Evolutionary conservation across 371 early-diverging fungal genomes (phyloP).

Genomic region (Rhizopus sp.): DNA sequence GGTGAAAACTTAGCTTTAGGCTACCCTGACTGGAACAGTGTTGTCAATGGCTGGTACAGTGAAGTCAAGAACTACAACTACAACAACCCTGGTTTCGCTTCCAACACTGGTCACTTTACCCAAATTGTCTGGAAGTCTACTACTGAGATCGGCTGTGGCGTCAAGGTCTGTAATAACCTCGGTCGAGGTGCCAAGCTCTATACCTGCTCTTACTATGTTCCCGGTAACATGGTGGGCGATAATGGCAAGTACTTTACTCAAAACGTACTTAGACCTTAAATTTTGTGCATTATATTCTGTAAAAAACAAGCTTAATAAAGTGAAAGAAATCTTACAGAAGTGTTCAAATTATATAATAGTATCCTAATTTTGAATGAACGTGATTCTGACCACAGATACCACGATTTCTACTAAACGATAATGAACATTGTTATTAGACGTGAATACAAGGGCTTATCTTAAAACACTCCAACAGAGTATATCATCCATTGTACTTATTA

Average conservation of each 20-base stretch:
- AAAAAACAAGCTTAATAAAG: not conserved
- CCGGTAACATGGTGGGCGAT: conserved; percentile 39
- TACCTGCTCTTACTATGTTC: conserved; percentile 42
- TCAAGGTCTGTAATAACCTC: conserved; percentile 31
- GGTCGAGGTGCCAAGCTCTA: conserved; percentile 29
- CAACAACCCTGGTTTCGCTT: conserved; percentile 36
- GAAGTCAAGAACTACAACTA: conserved; percentile 47
- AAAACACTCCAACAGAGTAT: no score
- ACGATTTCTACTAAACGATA: no score
- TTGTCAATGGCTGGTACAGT: conserved; percentile 47
- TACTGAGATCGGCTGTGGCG: conserved; percentile 48
- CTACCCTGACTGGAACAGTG: conserved; percentile 28
- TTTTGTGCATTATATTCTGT: not conserved
- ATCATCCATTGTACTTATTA: no score
- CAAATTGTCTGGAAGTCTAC: conserved; percentile 55
- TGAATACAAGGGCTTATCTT: no score
- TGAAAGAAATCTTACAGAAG: not conserved
- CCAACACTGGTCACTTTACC: conserved; percentile 50
- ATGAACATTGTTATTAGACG: no score
- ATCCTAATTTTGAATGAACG: no score
- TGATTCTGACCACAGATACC: no score
- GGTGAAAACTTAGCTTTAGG: conserved; percentile 53
- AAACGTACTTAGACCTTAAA: conserved; percentile 33
- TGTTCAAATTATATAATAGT: no score
- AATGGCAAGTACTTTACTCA: conserved; percentile 11